A percentile compares a stretch with the other conserved stretches of the same genome.
Evolutionary conservation across 1,284 basidiomycete genomes (phyloP).

Genomic region (Ceratobasidium sp.): DNA sequence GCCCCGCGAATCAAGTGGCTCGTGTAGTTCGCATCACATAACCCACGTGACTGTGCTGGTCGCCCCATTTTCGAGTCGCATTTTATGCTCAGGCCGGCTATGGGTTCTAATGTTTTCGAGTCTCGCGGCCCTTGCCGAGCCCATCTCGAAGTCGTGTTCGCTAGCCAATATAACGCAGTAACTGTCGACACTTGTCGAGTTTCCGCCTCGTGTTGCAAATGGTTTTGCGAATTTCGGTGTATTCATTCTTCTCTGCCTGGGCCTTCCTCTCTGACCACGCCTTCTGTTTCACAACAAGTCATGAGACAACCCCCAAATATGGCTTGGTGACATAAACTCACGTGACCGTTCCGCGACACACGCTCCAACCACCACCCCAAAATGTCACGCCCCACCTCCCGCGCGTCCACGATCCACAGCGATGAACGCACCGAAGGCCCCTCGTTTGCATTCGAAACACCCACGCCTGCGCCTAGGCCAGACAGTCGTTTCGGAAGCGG

Average conservation of each 20-base stretch:
- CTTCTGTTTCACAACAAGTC: not conserved
- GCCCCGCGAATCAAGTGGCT: no score
- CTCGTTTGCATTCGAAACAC: slow-evolving; percentile 36
- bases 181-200: no score
- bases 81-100: not conserved
- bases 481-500: slow-evolving; percentile 20
- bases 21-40: no score
- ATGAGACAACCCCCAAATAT: not conserved
- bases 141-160: not conserved
- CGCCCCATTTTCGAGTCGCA: not conserved
- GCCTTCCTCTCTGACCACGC: not conserved
- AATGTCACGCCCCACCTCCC: slow-evolving; percentile 32
- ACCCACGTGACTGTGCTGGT: no score
- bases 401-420: slow-evolving; percentile 38
- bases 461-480: slow-evolving; percentile 32
- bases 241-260: no score
- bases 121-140: not conserved
- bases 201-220: no score
- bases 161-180: not conserved
- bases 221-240: no score
- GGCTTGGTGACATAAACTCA: not conserved
- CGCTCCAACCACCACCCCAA: not conserved
- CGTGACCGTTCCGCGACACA: slow-evolving; percentile 3
- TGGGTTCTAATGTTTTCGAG: not conserved
- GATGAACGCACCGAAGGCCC: slow-evolving; percentile 29